Evolutionary conservation across 2,329 filamentous ascomycete genomes (phyloP), one percentile per base, ranked within the genome.

Genomic region (Bisporella sp.): DNA sequence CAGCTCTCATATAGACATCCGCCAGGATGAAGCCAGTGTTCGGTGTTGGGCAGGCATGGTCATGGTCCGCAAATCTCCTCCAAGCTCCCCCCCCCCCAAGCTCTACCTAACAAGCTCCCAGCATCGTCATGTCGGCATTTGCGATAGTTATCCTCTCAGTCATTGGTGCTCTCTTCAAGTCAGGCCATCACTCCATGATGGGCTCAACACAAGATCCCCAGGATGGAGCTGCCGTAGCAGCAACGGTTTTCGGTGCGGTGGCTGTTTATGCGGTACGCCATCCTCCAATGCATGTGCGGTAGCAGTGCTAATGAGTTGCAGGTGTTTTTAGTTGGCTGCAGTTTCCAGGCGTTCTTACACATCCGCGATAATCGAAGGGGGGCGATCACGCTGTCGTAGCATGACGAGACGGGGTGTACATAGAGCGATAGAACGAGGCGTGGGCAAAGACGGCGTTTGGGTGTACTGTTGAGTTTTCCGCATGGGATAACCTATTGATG

Each of bases 261-360:
- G 75, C 89, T 47, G 85, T 97, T 65, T 97, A 97, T 66, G 81
- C 77, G 59, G 92, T 96, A 84, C 59, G 88, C 37, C 28, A 33
- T 42, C 9, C 3, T 48, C 7, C 29, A 12, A 13, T 6, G 41
- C 33, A 30, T 6, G 30, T 5, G n/a, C 29, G 21, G 29, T 50
- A 46, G 13, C 35, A 28, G 21, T 21, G 3, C 21, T 43, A 4
- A n/a, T 30, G 7, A 28, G 6, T 28, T 2, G 21, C 58, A 95
- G 91, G 83, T 78, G 13, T 97, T 97, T 76, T 79, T 96, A 50
- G 77, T 95, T 46, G 96, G 95, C 73, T 97, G 92, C 71, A 87
- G 85, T 51, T 81, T 91, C 59, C 92, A 97, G 69, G 92, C 90
- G 56, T 81, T 87, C 64, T 78, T 96, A 54, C 90, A 97, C 70